These are phyloP conservation scores for Leccinum ochraceum DNA, from an alignment of 768 basidiomycete species.

Conservation along the genomic window DNA sequence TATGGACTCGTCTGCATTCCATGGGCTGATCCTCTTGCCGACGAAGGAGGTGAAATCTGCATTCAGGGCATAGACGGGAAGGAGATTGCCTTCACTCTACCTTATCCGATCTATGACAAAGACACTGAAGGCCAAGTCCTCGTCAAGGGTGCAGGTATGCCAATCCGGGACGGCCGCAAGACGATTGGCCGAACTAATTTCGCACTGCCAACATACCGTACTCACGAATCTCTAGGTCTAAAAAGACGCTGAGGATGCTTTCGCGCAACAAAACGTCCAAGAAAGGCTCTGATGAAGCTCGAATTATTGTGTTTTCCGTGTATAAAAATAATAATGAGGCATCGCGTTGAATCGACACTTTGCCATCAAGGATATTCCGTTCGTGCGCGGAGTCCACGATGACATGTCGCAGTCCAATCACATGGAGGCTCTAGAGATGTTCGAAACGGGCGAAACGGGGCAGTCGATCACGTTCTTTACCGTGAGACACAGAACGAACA, in stretches of 20 bases:
- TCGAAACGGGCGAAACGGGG: slow-evolving; percentile 78
- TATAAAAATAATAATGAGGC: slow-evolving; percentile 90
- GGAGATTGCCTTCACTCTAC: slow-evolving; percentile 49
- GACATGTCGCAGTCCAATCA: slow-evolving; percentile 87
- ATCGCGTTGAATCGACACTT: slow-evolving; percentile 80
- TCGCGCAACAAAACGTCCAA: too few species aligned
- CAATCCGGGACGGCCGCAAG: slow-evolving; percentile 52
- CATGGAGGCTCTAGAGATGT: slow-evolving; percentile 82
- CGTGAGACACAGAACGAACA: slow-evolving; percentile 78
- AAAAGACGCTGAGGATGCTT: too few species aligned
- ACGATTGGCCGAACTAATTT: slow-evolving; percentile 42
- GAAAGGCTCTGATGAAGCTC: slow-evolving; percentile 20
- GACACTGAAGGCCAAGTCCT: slow-evolving; percentile 49
- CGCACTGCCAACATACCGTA: too few species aligned
- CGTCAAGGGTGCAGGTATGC: slow-evolving; percentile 70
- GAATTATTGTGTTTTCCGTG: slow-evolving; percentile 88
- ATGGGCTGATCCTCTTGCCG: slow-evolving; percentile 51
- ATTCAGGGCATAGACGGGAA: slow-evolving; percentile 62
- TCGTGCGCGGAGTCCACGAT: slow-evolving; percentile 72
- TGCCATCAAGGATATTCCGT: slow-evolving; percentile 74
- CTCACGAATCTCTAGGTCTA: too few species aligned
- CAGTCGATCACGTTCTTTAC: slow-evolving; percentile 94
- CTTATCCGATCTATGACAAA: slow-evolving; percentile 51
- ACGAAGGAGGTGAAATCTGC: slow-evolving; percentile 48
- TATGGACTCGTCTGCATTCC: slow-evolving; percentile 53